A percentile compares a stretch with the other conserved stretches of the same genome.
Evolutionary conservation across 2,329 filamentous ascomycete species (phyloP).

Genomic region (Beauveria sp.): DNA sequence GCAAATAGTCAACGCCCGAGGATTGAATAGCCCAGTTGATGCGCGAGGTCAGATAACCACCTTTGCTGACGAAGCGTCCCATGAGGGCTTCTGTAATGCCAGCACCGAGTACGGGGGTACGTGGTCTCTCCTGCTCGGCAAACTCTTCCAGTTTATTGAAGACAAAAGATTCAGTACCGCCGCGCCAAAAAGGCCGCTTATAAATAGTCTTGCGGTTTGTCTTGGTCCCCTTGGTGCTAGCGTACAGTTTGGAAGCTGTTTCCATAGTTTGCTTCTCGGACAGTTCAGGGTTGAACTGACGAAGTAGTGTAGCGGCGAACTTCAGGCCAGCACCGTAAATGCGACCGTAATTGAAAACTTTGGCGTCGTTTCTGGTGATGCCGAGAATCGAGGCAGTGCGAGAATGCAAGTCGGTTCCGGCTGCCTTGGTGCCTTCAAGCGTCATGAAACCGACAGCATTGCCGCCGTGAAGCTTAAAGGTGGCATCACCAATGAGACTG

Average conservation of each 20-base stretch:
- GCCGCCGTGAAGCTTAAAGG: constrained; percentile 89
- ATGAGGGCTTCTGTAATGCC: constrained; percentile 95
- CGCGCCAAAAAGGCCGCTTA: constrained; percentile 81
- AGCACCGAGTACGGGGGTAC: constrained; percentile 86
- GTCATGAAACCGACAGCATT: constrained; percentile 99
- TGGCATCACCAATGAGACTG: constrained; percentile 86
- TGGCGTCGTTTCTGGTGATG: constrained; percentile 90
- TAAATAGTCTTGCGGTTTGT: constrained; percentile 66
- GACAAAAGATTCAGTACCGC: constrained; percentile 93
- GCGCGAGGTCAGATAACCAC: constrained; percentile 86
- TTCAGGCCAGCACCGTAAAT: constrained; percentile 97
- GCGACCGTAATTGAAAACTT: constrained; percentile 97
- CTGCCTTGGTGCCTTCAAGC: constrained; percentile 87
- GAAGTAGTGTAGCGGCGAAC: constrained; percentile 81
- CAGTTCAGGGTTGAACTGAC: constrained; percentile 85
- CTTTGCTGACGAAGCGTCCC: constrained; percentile 77
- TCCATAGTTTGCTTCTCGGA: constrained; percentile 70
- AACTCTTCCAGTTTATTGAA: constrained; percentile 99
- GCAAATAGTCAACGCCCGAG: constrained; percentile 92
- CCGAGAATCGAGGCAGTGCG: constrained; percentile 86
- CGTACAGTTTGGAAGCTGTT: constrained; percentile 74
- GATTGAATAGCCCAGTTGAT: constrained; percentile 99
- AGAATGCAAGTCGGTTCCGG: constrained; percentile 89
- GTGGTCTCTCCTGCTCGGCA: constrained; percentile 83
- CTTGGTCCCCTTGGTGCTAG: constrained; percentile 82